These are phyloP conservation scores for Parietaria judaica DNA, from an alignment of 306 rosid species.

Conservation along the genomic window DNA sequence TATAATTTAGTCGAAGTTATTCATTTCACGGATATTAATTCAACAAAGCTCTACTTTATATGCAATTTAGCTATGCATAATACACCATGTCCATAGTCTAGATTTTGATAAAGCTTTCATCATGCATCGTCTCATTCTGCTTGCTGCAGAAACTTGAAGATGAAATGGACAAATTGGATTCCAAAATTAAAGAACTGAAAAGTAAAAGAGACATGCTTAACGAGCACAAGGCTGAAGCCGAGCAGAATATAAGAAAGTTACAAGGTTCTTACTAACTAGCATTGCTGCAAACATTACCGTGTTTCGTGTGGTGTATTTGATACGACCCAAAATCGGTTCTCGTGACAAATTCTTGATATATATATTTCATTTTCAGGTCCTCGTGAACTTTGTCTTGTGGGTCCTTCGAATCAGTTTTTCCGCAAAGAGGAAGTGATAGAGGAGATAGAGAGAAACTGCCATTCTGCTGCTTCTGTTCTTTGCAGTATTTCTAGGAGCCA, in stretches of 20 bases:
- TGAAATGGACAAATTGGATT: slow-evolving; percentile 4
- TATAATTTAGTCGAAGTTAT: too few relatives aligned
- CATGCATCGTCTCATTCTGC: background rate
- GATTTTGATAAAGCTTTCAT: background rate
- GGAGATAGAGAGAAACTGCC: slow-evolving; percentile 24
- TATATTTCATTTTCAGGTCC: slow-evolving; percentile 19
- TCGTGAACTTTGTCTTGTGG: slow-evolving; percentile 5
- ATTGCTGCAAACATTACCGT: background rate
- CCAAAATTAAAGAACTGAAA: slow-evolving; percentile 16
- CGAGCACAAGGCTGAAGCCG: slow-evolving; percentile 14
- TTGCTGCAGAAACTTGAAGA: slow-evolving; percentile 25
- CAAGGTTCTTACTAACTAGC: slow-evolving; percentile 32
- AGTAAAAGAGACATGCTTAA: background rate
- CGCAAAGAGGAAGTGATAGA: slow-evolving; percentile 29
- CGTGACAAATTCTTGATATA: too few relatives aligned
- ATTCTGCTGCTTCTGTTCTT: slow-evolving; percentile 36
- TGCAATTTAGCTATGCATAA: too few relatives aligned
- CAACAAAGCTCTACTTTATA: too few relatives aligned
- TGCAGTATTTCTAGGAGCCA: slow-evolving; percentile 17
- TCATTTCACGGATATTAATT: too few relatives aligned
- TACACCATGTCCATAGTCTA: background rate
- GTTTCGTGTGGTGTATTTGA: too few relatives aligned
- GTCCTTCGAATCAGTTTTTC: slow-evolving; percentile 1
- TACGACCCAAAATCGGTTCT: too few relatives aligned
- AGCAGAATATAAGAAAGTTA: slow-evolving; percentile 20